Evolutionary conservation across 2,329 filamentous ascomycete species (phyloP).

Genomic region (Alternaria hordeiaustralica): DNA sequence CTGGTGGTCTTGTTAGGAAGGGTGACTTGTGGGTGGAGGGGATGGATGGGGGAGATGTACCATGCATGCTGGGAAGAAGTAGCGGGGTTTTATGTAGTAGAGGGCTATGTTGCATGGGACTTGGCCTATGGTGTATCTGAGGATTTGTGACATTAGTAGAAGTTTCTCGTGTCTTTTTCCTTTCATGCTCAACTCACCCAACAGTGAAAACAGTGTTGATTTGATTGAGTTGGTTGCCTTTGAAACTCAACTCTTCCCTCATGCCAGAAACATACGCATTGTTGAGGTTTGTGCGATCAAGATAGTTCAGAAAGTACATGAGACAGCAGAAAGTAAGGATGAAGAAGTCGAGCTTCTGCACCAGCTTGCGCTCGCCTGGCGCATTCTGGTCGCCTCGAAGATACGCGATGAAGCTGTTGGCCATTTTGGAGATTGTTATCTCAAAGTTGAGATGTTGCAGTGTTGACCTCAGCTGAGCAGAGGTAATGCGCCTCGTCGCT

Average conservation of each 20-base stretch:
- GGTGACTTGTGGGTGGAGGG: background rate
- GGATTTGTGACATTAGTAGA: background rate
- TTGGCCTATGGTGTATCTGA: constrained; percentile 60
- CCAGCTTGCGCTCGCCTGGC: constrained; percentile 53
- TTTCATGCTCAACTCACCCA: constrained; percentile 21
- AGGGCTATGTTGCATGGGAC: constrained; percentile 56
- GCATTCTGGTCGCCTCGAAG: constrained; percentile 44
- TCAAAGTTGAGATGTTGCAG: background rate
- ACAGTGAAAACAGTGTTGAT: constrained; percentile 53
- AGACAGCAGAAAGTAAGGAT: constrained; percentile 70
- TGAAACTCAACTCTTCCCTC: constrained; percentile 50
- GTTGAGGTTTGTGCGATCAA: constrained; percentile 51
- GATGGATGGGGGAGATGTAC: constrained; percentile 34
- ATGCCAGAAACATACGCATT: constrained; percentile 54
- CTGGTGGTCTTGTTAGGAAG: background rate
- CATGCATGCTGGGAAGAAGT: constrained; percentile 70
- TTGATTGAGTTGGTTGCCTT: constrained; percentile 52
- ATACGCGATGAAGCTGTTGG: constrained; percentile 40
- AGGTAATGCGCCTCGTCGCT: background rate
- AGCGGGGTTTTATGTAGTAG: constrained; percentile 67
- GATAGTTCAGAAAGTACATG: constrained; percentile 46
- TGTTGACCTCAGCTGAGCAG: background rate
- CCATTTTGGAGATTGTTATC: constrained; percentile 24
- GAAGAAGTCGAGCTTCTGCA: constrained; percentile 69
- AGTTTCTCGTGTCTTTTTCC: background rate